A percentile compares a stretch with the other conserved stretches of the same genome.
Evolutionary conservation across 371 early-diverging fungal genomes (phyloP).

Genomic region (Syncephalastrum sp.): DNA sequence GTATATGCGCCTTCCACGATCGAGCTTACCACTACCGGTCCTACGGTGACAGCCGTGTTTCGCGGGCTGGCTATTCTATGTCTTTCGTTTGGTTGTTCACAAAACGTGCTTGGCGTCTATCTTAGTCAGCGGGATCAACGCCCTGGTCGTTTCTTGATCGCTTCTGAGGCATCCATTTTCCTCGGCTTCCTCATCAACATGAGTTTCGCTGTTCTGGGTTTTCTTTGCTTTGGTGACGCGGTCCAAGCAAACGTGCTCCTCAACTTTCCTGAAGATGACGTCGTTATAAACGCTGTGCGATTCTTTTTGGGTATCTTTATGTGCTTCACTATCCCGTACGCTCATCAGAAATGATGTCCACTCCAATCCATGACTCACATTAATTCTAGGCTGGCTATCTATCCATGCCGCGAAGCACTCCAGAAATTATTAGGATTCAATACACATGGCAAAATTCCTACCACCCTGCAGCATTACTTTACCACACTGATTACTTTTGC

Average conservation of each 20-base stretch:
- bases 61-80: constrained; percentile 51
- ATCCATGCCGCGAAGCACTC: constrained; percentile 52
- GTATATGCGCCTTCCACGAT: constrained; percentile 43
- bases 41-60: constrained; percentile 21
- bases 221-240: constrained; percentile 48
- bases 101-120: constrained; percentile 52
- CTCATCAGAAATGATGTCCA: constrained; percentile 10
- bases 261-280: constrained; percentile 49
- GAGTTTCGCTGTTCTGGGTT: constrained; percentile 51
- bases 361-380: background rate
- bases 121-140: constrained; percentile 35
- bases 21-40: constrained; percentile 32
- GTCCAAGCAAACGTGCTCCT: constrained; percentile 52
- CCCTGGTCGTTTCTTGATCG: constrained; percentile 36
- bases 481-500: constrained; percentile 37
- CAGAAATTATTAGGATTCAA: constrained; percentile 43
- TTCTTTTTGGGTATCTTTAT: constrained; percentile 45
- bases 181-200: constrained; percentile 47
- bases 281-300: constrained; percentile 47
- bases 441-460: constrained; percentile 23
- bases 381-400: constrained; percentile 31
- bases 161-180: constrained; percentile 34
- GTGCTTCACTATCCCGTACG: constrained; percentile 49
- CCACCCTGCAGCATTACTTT: constrained; percentile 36
- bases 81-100: constrained; percentile 52